Base-by-base conservation (phyloP, 495 filamentous ascomycete species). In the Chaetomidium leptoderma region DNA sequence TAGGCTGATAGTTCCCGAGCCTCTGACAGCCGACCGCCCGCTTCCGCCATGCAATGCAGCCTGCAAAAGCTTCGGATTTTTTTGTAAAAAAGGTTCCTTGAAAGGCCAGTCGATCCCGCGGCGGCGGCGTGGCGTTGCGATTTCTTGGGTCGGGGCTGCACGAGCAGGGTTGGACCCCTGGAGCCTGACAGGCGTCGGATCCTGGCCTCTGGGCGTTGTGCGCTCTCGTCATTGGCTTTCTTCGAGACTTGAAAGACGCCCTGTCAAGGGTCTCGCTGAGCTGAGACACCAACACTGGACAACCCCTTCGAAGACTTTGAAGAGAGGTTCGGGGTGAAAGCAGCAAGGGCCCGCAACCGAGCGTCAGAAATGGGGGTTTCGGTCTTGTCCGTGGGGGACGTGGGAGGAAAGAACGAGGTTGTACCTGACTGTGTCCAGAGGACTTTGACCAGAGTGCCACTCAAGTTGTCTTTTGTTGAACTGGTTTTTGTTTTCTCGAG, bases 51-150 rank as follows among this genome's bases (percentile, higher is more conserved):
- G 17, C n/a, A 23, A 23, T 42, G n/a, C n/a, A n/a, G n/a, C n/a
- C n/a, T n/a, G n/a, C n/a, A n/a, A n/a, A n/a, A n/a, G n/a, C n/a
- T n/a, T n/a, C n/a, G n/a, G n/a, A n/a, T n/a, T n/a, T n/a, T n/a
- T n/a, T n/a, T n/a, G n/a, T n/a, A n/a, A n/a, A n/a, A n/a, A n/a
- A 33, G 32, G 32, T 33, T 33, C 6, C 32, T 6, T 33, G 32
- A 7, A 5, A 13, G 36, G 14, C 8, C 2, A 21, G 37, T 56
- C 23, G 43, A 56, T 56, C 42, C 44, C 30, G 55, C 19, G 10
- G 33, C 19, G 56, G 56, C 46, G 42, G 56, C 56, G 56, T 52
- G 42, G 56, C 56, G 56, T 59, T 37, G 26, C 37, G 19, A 3
- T 44, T 17, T 40, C 23, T 26, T 51, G 55, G 46, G 21, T 57